A percentile compares a stretch with the other conserved stretches of the same genome.
phyloP scores from a whole-genome alignment of 2,329 filamentous ascomycete genomes.

The Lasiodiplodia gonubiensis region DNA sequence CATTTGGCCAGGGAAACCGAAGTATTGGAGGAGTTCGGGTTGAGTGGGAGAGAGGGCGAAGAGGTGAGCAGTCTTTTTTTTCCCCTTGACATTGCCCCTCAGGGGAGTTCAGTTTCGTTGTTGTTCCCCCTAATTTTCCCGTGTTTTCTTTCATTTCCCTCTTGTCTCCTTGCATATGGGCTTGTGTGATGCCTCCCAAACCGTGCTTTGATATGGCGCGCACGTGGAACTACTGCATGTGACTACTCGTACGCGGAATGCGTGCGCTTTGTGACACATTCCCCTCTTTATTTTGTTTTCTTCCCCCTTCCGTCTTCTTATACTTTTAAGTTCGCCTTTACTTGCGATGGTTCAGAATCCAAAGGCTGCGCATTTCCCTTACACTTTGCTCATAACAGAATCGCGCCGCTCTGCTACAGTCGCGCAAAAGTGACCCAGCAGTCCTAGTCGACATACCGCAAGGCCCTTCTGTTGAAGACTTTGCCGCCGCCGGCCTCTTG shows the following conservation, averaged over 20 bases:
- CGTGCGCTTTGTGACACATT: background rate
- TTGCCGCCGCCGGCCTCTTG: conserved; percentile 41
- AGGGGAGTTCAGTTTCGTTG: background rate
- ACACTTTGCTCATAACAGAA: conserved; percentile 37
- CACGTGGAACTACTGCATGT: background rate
- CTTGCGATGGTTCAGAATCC: background rate
- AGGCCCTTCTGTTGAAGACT: conserved; percentile 52
- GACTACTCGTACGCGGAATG: background rate
- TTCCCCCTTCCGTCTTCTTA: background rate
- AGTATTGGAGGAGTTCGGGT: conserved; percentile 40
- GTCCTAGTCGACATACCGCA: conserved; percentile 54
- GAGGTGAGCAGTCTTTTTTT: conserved; percentile 31
- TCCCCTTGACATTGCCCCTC: background rate
- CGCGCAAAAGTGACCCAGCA: conserved; percentile 49
- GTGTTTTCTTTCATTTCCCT: background rate
- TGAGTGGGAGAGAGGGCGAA: conserved; percentile 30
- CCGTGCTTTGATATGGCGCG: background rate
- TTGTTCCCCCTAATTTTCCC: background rate
- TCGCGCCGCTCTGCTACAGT: conserved; percentile 45
- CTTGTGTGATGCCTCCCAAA: background rate
- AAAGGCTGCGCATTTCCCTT: background rate
- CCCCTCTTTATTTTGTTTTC: background rate
- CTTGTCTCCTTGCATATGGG: background rate
- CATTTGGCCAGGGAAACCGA: conserved; percentile 36
- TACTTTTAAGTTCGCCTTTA: background rate